Base-by-base conservation (phyloP, 1,139 yeast species). In the Pichia sp. region DNA sequence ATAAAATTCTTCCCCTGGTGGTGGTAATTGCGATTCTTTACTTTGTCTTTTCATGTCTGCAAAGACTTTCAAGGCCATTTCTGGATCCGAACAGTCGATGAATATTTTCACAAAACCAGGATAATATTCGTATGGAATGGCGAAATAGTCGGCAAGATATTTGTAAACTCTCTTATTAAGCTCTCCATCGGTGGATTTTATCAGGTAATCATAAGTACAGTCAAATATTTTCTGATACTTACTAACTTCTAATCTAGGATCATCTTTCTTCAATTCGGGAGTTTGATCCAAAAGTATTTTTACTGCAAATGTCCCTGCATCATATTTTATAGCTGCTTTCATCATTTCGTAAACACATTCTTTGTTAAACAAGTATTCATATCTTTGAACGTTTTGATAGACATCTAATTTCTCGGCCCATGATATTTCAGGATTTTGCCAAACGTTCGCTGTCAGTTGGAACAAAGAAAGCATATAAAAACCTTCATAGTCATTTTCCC, bases 1-100 rank as follows among this genome's bases (percentile, higher is more conserved):
- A 63, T 87, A 88, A 70, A 87, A 81, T n/a, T 82, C 75, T 45
- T 73, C 81, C 49, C 77, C 75, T 61, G 87, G 90, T 0, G 95
- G 89, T 10, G 85, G 82, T 6, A 77, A 64, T 29, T 63, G 65
- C 51, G 81, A 83, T 19, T 78, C 72, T 65, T 83, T 83, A 62
- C 80, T 76, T 49, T 83, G 69, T 59, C 76, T 74, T 59, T 84
- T 79, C 71, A 87, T 72, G 59, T 81, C 82, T 58, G 87, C 79
- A 70, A 88, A 86, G 5, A 87, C 77, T 30, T 78, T 70, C 51
- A 86, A 72, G 1, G 95, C 82, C 16, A 85, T 84, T 59, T 85
- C 82, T 32, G 88, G 82, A 50, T 89, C 72, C 30, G 77, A 76
- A 31, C 79, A 70, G 15, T 74, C 71, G 61, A 87, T 80, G 62